Percentiles rank a stretch among this genome's conserved stretches.
Conservation (phyloP, 306 rosid species). For the Begonia peltatifolia region DNA sequence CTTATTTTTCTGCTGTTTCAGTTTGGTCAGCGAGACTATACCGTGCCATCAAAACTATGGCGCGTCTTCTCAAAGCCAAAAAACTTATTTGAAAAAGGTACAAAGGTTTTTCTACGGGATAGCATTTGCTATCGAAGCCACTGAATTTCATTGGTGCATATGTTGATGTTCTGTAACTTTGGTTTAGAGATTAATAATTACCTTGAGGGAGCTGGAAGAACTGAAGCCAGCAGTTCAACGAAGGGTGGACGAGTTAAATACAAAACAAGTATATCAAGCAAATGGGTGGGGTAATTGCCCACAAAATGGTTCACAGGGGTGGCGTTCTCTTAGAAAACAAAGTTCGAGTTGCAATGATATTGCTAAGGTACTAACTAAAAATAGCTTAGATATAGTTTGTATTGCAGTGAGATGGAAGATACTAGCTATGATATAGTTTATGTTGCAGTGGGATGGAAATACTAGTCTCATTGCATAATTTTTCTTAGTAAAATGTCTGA, state of each 20-base stretch:
- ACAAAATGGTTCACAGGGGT: conserved; percentile 29
- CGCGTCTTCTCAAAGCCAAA: conserved; percentile 38
- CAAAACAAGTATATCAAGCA: conserved; percentile 26
- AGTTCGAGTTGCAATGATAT: conserved; percentile 16
- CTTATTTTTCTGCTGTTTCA: conserved; percentile 18
- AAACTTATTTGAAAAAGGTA: conserved; percentile 58
- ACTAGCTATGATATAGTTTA: no score
- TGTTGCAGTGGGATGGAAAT: no score
- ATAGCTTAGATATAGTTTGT: no score
- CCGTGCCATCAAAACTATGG: conserved; percentile 67
- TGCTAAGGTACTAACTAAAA: conserved; percentile 32
- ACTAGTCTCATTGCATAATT: no score
- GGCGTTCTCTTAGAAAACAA: conserved; percentile 36
- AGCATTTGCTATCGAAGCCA: background rate
- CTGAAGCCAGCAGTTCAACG: conserved; percentile 73
- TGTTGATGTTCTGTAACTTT: background rate
- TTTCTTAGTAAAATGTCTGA: background rate
- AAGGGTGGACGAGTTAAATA: conserved; percentile 53
- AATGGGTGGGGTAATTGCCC: conserved; percentile 28
- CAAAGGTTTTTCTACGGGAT: conserved; percentile 7
- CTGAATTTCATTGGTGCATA: conserved; percentile 1
- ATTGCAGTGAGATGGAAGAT: no score
- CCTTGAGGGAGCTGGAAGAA: conserved; percentile 68
- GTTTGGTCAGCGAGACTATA: conserved; percentile 83
- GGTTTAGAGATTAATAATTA: conserved; percentile 44